Evolutionary conservation across 1,139 yeast genomes (phyloP), one percentile per base, ranked within the genome.

Genomic region (Keqinozyma sinolaborantium): DNA sequence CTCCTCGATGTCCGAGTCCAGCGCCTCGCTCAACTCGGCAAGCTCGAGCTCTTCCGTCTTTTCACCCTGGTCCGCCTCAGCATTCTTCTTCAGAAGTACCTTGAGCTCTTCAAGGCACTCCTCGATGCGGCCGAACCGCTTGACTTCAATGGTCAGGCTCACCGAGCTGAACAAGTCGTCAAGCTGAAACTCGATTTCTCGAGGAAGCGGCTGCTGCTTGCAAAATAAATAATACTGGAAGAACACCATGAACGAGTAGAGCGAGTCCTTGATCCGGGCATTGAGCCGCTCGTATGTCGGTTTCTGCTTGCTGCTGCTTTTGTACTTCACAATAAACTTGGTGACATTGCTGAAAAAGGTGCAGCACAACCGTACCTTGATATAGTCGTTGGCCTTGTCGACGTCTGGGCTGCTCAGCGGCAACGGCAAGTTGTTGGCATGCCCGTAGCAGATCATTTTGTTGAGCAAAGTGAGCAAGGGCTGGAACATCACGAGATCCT

Each of bases 141-240:
- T 53, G 38, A 72, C 57, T 1, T 56, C 51, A 1, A 41, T 37
- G 14, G 42, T 30, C 20, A 43, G 35, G 26, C 38, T 29, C 26
- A 46, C 51, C 29, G 53, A 51, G 2, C 53, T 56, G 40, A 73
- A 73, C 21, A 73, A 60, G 30, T 67, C 72, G 20, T 53, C 54
- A n/a, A 84, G 48, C 29, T 64, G 70, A 44, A 78, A 79, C 32
- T 73, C 73, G 4, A 77, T 58, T 29, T 85, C 95, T 42, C 73
- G 62, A 0, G 95, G 90, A 21, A 85, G 35, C 1, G 86, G 85
- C 29, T 63, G 70, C 6, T 56, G 56, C 48, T 88, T 88, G 30
- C 84, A 73, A 50, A 70, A 74, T n/a, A 76, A 56, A 48, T 86
- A 88, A 50, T 77, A 87, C 47, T 87, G 95, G 40, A 87, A 79